These are phyloP conservation scores for Fomitopsis schrenkii DNA, from an alignment of 1,284 basidiomycete genomes.

Conservation along the genomic window DNA sequence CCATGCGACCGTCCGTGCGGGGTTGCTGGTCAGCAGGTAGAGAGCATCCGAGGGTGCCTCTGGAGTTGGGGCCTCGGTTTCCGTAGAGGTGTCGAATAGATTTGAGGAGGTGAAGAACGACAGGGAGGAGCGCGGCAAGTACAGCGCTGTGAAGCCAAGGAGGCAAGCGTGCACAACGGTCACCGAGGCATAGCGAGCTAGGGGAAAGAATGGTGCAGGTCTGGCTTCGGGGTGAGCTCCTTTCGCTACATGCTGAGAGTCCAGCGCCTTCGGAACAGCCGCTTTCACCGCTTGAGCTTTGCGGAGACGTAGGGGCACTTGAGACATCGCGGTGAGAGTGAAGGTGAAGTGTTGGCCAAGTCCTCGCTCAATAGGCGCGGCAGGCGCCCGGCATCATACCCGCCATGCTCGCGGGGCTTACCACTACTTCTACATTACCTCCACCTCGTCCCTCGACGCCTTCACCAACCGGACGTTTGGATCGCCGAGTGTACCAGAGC, in stretches of 20 bases:
- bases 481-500: too few relatives aligned
- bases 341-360: background rate
- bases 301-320: background rate
- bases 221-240: background rate
- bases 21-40: conserved; percentile 61
- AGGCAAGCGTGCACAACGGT: conserved; percentile 72
- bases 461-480: too few relatives aligned
- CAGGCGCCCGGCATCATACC: background rate
- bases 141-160: conserved; percentile 60
- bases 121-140: conserved; percentile 58
- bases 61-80: background rate
- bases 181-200: conserved; percentile 61
- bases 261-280: background rate
- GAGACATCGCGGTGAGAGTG: background rate
- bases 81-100: conserved; percentile 7
- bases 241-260: background rate
- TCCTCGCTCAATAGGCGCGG: too few relatives aligned
- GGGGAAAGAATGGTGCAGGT: conserved; percentile 30
- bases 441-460: too few relatives aligned
- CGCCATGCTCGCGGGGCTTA: too few relatives aligned
- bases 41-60: conserved; percentile 40
- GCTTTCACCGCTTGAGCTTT: background rate
- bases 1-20: conserved; percentile 58
- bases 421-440: too few relatives aligned
- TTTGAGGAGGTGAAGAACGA: conserved; percentile 28